Evolutionary conservation across 176 grass and related monocot species (phyloP).

Genomic region (Thinopyrum elongatum): DNA sequence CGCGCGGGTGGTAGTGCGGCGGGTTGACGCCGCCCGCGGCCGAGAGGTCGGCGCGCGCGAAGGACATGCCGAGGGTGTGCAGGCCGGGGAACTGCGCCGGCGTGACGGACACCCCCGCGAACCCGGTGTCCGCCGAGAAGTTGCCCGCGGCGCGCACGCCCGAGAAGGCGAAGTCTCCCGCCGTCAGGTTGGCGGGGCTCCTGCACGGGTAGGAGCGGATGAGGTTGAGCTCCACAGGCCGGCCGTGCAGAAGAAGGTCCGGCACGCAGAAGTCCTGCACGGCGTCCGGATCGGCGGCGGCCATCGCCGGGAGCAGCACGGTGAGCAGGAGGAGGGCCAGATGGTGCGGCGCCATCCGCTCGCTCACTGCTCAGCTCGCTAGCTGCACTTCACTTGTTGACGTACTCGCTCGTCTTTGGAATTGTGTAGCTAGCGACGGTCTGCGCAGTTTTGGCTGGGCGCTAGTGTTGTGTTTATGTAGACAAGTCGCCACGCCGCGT

Average conservation of each 20-base stretch:
- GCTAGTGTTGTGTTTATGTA: background rate
- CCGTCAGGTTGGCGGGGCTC: slow-evolving; percentile 60
- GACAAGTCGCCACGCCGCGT: background rate
- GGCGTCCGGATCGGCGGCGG: slow-evolving; percentile 47
- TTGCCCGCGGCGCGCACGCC: slow-evolving; percentile 52
- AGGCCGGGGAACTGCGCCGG: slow-evolving; percentile 68
- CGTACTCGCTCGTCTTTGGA: background rate
- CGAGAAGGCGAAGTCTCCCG: slow-evolving; percentile 62
- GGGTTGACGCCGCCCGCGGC: slow-evolving; percentile 64
- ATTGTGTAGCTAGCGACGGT: no score
- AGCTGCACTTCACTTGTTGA: background rate
- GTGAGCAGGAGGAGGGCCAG: slow-evolving; percentile 24
- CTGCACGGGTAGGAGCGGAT: slow-evolving; percentile 57
- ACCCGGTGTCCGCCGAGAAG: slow-evolving; percentile 59
- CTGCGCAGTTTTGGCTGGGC: background rate
- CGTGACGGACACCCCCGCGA: slow-evolving; percentile 58
- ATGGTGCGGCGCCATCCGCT: background rate
- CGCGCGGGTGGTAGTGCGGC: slow-evolving; percentile 79
- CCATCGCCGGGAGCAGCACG: slow-evolving; percentile 8
- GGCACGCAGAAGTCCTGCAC: slow-evolving; percentile 88
- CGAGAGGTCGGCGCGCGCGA: slow-evolving; percentile 72
- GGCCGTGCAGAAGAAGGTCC: slow-evolving; percentile 37
- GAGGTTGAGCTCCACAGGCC: slow-evolving; percentile 30
- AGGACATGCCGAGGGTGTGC: slow-evolving; percentile 76
- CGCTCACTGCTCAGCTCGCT: background rate